Conservation (phyloP, 352 stramenopile genomes). For the Aphanomyces stellatus region DNA sequence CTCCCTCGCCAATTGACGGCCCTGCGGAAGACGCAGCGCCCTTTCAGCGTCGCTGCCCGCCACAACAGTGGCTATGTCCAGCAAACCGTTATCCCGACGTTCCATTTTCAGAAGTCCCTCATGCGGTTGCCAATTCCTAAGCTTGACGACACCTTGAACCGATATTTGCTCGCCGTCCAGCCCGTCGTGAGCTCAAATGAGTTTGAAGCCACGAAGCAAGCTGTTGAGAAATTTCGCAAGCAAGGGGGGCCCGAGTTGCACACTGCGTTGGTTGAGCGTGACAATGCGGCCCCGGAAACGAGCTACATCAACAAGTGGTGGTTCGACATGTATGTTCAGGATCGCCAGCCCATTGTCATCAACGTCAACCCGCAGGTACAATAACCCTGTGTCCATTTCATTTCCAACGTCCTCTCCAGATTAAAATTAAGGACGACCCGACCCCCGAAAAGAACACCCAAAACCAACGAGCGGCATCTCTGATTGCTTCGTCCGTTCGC, state of each 20-base stretch:
- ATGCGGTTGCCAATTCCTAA: conserved; percentile 80
- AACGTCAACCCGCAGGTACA: conserved; percentile 84
- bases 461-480: conserved; percentile 67
- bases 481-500: conserved; percentile 79
- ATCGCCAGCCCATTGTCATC: conserved; percentile 77
- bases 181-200: conserved; percentile 51
- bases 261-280: conserved; percentile 55
- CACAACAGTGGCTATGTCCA: conserved; percentile 52
- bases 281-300: conserved; percentile 76
- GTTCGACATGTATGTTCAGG: conserved; percentile 88
- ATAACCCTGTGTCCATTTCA: too few relatives aligned
- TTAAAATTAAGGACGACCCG: conserved; percentile 82
- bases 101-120: conserved; percentile 82
- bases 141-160: conserved; percentile 71
- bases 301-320: conserved; percentile 91
- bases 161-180: conserved; percentile 70
- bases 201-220: conserved; percentile 43
- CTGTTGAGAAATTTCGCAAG: conserved; percentile 45
- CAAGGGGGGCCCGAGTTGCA: conserved; percentile 62
- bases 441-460: conserved; percentile 77
- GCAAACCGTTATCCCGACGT: conserved; percentile 81
- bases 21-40: neutral
- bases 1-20: neutral
- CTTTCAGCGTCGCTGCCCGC: neutral
- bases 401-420: too few relatives aligned